Evolutionary conservation across 2,329 filamentous ascomycete species (phyloP), one percentile per base, ranked within the genome.

Genomic region (Diaporthe sp.): DNA sequence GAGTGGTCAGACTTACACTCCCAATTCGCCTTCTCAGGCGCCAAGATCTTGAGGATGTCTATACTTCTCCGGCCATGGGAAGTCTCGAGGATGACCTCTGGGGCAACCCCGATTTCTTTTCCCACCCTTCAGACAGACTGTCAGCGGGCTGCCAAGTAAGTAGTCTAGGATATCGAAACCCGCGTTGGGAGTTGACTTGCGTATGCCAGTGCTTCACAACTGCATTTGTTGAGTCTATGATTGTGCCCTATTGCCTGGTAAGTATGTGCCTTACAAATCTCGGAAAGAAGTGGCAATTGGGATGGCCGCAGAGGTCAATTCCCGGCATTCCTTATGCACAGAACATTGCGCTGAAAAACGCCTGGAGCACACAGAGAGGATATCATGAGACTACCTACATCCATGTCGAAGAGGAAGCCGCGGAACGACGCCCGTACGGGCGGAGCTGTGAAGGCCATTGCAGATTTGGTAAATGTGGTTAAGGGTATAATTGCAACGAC

Each of bases 41-140:
- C 92, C 74, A 98, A 90, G 38, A 96, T 86, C 82, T 90, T 90
- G 74, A 99, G 88, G 3, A 94, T 92, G 80, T 99, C 97, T 80
- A 98, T 98, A 78, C 92, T 95, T 74, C 97, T 89, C 75, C 96
- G 91, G 76, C 97, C 97, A 84, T 99, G 97, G 7, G 95, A 98
- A 13, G 95, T 97, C 80, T 95, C 90, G 35, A 98, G 89, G 79
- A 99, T 98, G 60, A 93, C 90, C 64, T 92, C 88, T n/a, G 95
- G 94, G 77, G 95, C 91, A 30, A 98, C 92, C 33, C 94, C 94
- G 80, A 98, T 93, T 82, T 98, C 94, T 13, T 90, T 88, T 67
- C 94, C 96, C 77, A 96, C 89, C n/a, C 93, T 95, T 54, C 35
- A 52, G n/a, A 38, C 38, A 57, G 28, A 19, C 8, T 30, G 60